Evolutionary conservation across 2,329 filamentous ascomycete genomes (phyloP), one percentile per base, ranked within the genome.

Genomic region (Colletotrichum filicis): DNA sequence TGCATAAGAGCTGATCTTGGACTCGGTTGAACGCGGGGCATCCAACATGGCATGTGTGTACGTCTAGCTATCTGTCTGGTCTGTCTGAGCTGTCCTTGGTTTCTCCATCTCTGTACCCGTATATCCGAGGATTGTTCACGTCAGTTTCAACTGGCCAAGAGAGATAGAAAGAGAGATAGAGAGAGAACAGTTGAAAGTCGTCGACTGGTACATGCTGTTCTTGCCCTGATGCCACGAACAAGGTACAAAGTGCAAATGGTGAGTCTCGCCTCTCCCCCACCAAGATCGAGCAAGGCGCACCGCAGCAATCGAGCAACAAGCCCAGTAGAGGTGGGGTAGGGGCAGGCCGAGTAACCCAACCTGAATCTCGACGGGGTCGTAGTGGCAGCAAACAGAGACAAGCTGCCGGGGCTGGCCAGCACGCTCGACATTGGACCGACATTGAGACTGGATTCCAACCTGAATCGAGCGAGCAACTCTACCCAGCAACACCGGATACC

Each of bases 291-390:
- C 59, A n/a, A 35, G 28, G 37, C 42, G 57, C 19, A 55, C 28
- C 28, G 52, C 30, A 53, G 32, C 22, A 24, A 53, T 46, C 57
- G 37, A 19, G 49, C 69, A 35, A 68, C 69, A 35, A 68, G 70
- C 66, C 66, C 60, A 73, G 71, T 66, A 49, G 58, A 70, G 71
- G 67, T 73, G 71, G 71, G 71, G 66, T 71, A 73, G 67, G 61
- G 66, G 67, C 61, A 61, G 24, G 35, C 66, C 67, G 61, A 66
- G 53, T 61, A 73, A 63, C 30, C 60, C 49, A 30, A 70, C 70
- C 66, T 73, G 66, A 69, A 73, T 73, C 70, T 65, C 56, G 55
- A 64, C 66, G 46, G 59, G 66, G 70, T 68, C 70, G 55, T 59
- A 52, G 64, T 49, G 7, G 58, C 66, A 70, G 64, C 28, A 46